These are phyloP conservation scores for Casuarina cunninghamiana DNA, from an alignment of 306 rosid genomes.

Conservation along the genomic window DNA sequence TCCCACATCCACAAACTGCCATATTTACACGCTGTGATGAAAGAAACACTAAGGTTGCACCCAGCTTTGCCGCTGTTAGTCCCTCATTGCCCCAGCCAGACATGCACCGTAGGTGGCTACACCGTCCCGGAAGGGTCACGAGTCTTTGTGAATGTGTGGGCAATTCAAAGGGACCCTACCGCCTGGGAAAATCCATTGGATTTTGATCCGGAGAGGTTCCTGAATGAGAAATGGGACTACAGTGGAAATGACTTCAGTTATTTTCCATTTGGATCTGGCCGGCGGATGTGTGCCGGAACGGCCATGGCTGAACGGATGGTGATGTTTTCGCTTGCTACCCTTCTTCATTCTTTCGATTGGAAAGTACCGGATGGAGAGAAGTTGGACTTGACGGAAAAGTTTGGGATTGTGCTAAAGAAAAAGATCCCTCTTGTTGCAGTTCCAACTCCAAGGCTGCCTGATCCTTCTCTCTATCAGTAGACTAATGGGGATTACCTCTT, in stretches of 20 bases:
- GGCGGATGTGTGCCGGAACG: conserved; percentile 72
- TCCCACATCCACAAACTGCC: conserved; percentile 48
- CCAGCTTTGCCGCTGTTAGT: conserved; percentile 55
- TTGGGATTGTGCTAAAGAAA: conserved; percentile 60
- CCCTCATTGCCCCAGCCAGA: conserved; percentile 63
- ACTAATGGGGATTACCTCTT: no score
- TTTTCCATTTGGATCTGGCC: conserved; percentile 75
- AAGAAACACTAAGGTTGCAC: conserved; percentile 65
- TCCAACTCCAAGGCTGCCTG: conserved; percentile 50
- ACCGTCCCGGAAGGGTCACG: conserved; percentile 59
- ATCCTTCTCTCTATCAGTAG: conserved; percentile 42
- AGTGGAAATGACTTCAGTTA: conserved; percentile 61
- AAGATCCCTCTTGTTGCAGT: conserved; percentile 51
- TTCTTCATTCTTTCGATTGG: conserved; percentile 73
- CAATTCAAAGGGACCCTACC: conserved; percentile 71
- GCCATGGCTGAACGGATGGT: conserved; percentile 79
- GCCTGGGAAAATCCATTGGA: conserved; percentile 59
- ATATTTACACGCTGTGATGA: conserved; percentile 63
- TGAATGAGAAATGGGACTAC: conserved; percentile 48
- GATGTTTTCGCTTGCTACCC: conserved; percentile 52
- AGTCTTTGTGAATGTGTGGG: conserved; percentile 71
- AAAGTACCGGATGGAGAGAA: conserved; percentile 37
- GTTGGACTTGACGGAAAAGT: conserved; percentile 51
- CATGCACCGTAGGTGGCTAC: conserved; percentile 55
- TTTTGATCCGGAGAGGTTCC: conserved; percentile 67